Evolutionary conservation across 495 filamentous ascomycete species (phyloP).

Genomic region (Penicillium herquei): DNA sequence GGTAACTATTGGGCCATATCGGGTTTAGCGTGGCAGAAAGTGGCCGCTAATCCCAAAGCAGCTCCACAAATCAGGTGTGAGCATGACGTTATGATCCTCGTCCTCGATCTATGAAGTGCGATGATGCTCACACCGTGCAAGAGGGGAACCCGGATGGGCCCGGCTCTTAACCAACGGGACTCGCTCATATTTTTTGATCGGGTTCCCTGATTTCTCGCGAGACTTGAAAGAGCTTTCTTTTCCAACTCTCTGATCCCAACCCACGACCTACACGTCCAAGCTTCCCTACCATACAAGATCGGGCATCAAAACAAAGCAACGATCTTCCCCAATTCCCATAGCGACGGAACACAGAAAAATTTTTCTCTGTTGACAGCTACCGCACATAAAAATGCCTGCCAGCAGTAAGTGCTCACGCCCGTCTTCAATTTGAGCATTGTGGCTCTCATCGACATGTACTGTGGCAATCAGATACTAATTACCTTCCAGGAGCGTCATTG

Average conservation of each 20-base stretch:
- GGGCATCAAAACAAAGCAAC: conserved; percentile 1
- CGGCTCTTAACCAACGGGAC: conserved; percentile 2
- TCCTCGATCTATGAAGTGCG: conserved; percentile 2
- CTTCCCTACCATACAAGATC: background rate
- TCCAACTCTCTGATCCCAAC: background rate
- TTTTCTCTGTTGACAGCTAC: background rate
- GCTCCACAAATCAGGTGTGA: conserved; percentile 2
- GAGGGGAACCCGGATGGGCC: conserved; percentile 2
- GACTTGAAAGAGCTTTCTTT: background rate
- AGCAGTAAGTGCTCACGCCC: conserved; percentile 31
- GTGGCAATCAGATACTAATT: conserved; percentile 7
- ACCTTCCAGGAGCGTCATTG: conserved; percentile 43
- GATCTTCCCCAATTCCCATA: background rate
- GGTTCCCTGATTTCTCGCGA: background rate
- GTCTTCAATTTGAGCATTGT: background rate
- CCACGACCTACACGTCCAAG: background rate
- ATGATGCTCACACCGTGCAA: conserved; percentile 8
- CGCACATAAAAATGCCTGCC: conserved; percentile 23
- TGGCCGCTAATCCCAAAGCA: conserved; percentile 4
- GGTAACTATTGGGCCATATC: conserved; percentile 7
- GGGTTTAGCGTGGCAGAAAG: background rate
- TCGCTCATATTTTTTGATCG: background rate
- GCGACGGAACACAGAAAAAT: background rate
- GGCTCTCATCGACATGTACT: background rate
- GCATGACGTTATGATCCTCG: conserved; percentile 11